Percentiles rank a stretch among this genome's conserved stretches.
Conservation (phyloP, 495 filamentous ascomycete genomes). For the Paragyromitra xinjiangensis region DNA sequence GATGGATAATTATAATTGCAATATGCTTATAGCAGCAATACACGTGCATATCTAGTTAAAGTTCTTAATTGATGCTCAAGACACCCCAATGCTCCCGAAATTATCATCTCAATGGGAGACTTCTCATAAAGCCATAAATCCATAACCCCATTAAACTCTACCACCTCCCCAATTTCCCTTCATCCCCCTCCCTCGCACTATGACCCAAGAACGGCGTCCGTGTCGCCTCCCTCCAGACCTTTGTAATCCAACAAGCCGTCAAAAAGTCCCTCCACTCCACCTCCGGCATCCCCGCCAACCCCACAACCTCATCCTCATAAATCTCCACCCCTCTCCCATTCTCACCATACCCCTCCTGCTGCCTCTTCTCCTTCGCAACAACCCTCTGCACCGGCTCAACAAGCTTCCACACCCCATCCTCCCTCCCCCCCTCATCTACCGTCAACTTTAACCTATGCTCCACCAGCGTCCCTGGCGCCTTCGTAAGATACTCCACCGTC, state of each 20-base stretch:
- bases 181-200: constrained; percentile 37
- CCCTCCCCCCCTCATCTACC: constrained; percentile 50
- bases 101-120: background rate
- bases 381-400: constrained; percentile 47
- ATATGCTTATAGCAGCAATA: no score
- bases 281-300: constrained; percentile 49
- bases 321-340: constrained; percentile 55
- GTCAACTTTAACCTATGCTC: constrained; percentile 39
- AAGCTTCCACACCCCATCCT: constrained; percentile 53
- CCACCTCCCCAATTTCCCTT: constrained; percentile 34
- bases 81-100: background rate
- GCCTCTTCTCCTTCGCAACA: constrained; percentile 48
- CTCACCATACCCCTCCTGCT: constrained; percentile 28
- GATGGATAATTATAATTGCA: background rate
- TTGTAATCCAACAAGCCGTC: constrained; percentile 55
- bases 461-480: constrained; percentile 35
- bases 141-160: constrained; percentile 15
- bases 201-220: constrained; percentile 40
- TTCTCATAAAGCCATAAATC: background rate
- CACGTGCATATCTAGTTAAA: background rate
- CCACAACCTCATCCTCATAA: constrained; percentile 48
- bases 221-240: constrained; percentile 55
- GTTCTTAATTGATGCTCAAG: background rate
- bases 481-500: constrained; percentile 48
- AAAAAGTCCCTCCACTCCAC: constrained; percentile 56